Percentiles rank a stretch among this genome's conserved stretches.
phyloP scores from a whole-genome alignment of 2,329 filamentous ascomycete genomes.

The Aspergillus neoniger region DNA sequence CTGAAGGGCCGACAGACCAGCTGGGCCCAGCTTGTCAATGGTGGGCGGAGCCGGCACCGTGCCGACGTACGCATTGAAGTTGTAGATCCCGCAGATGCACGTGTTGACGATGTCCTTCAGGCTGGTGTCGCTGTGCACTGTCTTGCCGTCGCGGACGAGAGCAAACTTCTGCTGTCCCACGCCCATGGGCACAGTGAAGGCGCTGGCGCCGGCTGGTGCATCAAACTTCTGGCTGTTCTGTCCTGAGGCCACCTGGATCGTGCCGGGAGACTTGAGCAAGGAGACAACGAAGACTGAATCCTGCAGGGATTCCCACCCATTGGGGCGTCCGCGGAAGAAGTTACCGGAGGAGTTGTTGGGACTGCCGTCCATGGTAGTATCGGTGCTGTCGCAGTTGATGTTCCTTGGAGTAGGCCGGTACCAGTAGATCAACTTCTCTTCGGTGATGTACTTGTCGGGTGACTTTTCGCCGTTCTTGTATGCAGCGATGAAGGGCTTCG shows the following conservation, averaged over 20 bases:
- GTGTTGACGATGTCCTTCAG: slow-evolving; percentile 52
- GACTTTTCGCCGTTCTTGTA: slow-evolving; percentile 51
- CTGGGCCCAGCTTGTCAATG: slow-evolving; percentile 41
- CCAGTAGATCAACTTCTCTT: slow-evolving; percentile 59
- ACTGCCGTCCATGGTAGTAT: slow-evolving; percentile 49
- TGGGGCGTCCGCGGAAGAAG: slow-evolving; percentile 55
- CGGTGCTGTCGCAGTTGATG: slow-evolving; percentile 55
- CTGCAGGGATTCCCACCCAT: slow-evolving; percentile 53
- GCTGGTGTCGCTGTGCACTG: slow-evolving; percentile 50
- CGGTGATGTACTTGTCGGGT: slow-evolving; percentile 42
- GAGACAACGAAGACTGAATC: slow-evolving; percentile 58
- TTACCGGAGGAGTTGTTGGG: slow-evolving; percentile 52
- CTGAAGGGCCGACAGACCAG: slow-evolving; percentile 31
- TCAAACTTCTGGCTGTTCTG: slow-evolving; percentile 46
- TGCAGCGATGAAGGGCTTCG: slow-evolving; percentile 56
- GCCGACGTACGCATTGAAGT: slow-evolving; percentile 60
- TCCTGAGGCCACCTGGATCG: slow-evolving; percentile 51
- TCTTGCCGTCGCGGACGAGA: slow-evolving; percentile 45
- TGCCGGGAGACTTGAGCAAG: slow-evolving; percentile 50
- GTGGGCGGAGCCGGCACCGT: slow-evolving; percentile 44
- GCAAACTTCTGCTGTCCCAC: slow-evolving; percentile 52
- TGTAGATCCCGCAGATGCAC: slow-evolving; percentile 56
- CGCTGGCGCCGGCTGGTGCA: slow-evolving; percentile 50
- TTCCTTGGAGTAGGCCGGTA: slow-evolving; percentile 53
- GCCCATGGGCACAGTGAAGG: slow-evolving; percentile 51